Percentiles rank a stretch among this genome's conserved stretches.
Conservation (phyloP, 129 eudicot species). For the Lactuca saligna region DNA sequence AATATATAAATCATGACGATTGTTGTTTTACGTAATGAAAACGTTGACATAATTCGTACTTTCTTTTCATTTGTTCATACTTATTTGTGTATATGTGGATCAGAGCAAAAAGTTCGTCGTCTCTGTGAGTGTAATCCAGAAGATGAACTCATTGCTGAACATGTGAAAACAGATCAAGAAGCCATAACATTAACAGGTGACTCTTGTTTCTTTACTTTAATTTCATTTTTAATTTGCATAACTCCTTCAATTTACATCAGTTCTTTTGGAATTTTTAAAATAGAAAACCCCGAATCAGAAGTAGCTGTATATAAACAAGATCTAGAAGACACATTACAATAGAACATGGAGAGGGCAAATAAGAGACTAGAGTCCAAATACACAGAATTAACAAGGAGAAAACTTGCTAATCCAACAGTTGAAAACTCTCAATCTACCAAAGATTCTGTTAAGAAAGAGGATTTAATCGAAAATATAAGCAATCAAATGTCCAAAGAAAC, state of each 20-base stretch:
- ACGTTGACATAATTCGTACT: not conserved
- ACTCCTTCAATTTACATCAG: too few species aligned
- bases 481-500: too few species aligned
- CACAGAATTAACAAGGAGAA: slow-evolving; percentile 47
- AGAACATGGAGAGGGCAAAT: slow-evolving; percentile 44
- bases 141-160: too few species aligned
- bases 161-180: too few species aligned
- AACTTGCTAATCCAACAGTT: slow-evolving; percentile 42
- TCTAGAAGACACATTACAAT: slow-evolving; percentile 50
- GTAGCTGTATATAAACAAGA: slow-evolving; percentile 42
- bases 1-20: not conserved
- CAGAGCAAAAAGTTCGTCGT: slow-evolving; percentile 29
- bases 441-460: slow-evolving; percentile 53
- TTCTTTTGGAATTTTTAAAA: too few species aligned
- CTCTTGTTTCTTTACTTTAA: too few species aligned
- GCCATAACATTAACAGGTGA: too few species aligned
- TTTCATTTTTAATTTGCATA: too few species aligned
- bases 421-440: slow-evolving; percentile 64
- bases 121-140: too few species aligned
- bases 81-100: slow-evolving; percentile 11
- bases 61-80: not conserved
- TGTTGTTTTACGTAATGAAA: not conserved
- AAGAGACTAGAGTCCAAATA: slow-evolving; percentile 51
- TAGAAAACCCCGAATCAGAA: slow-evolving; percentile 18
- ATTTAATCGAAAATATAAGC: slow-evolving; percentile 45